Base-by-base conservation (phyloP, 2,329 filamentous ascomycete species). In the Diaporthe amygdali region DNA sequence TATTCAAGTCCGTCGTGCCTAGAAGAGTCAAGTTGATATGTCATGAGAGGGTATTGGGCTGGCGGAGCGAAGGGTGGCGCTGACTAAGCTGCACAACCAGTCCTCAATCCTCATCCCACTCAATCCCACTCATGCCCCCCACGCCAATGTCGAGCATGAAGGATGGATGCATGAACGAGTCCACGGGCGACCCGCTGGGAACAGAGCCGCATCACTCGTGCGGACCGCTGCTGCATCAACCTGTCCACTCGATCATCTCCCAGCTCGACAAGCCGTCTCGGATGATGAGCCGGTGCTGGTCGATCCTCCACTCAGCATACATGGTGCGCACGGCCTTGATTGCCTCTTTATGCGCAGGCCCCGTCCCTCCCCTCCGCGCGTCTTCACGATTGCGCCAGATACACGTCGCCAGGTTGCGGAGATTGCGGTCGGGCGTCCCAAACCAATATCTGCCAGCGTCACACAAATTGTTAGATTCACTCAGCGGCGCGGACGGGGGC, bases 321-420 rank as follows among this genome's bases (percentile, higher is more conserved):
- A 84, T 88, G 81, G 87, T 89, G 83, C 84, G 89, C 79, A 85
- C 88, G 81, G 82, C 90, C 80, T 90, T 89, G 85, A 83, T 94
- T 79, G 87, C 95, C 86, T 93, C 83, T 71, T 84, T 82, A 79
- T 90, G 88, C 71, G 91, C 91, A 59, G 87, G 86, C 15, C 90
- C 90, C 67, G 85, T 81, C 37, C 89, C 89, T 71, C 90, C 91
- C 74, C 85, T 84, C 75, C 83, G 85, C 46, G 91, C 90, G 77
- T 92, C 89, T 49, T 88, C 84, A 52, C 85, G 84, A 39, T 86
- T 87, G 74, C 89, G 84, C 90, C 91, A 93, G 72, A 93, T 79
- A 80, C 90, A 95, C 61, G 95, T 97, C 52, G 95, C 95, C 76
- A 98, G 81, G 82, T 97, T 97, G 77, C 90, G 86, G 73, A 92